These are phyloP conservation scores for Fusarium sp. DNA, from an alignment of 2,329 filamentous ascomycete species.

Conservation along the genomic window DNA sequence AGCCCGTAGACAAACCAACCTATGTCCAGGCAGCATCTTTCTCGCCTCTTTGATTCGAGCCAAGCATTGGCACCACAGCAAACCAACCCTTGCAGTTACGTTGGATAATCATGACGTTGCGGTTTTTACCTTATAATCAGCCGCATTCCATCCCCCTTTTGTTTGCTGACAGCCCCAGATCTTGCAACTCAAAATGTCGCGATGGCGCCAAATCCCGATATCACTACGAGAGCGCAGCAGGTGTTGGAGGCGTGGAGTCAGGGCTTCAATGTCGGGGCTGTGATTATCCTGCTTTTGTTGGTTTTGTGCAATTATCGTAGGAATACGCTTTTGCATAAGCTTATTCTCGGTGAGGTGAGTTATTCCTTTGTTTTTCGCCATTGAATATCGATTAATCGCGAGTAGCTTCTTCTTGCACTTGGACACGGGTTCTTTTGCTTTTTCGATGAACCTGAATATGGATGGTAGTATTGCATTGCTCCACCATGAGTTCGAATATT, in stretches of 20 bases:
- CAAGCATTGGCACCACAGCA: conserved; percentile 4
- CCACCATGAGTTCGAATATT: accelerated
- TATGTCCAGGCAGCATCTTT: conserved; percentile 21
- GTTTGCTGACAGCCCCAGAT: not conserved
- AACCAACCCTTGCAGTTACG: not conserved
- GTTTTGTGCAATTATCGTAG: conserved; percentile 23
- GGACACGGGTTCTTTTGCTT: conserved; percentile 25
- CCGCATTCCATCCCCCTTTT: not conserved
- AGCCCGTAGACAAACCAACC: not conserved
- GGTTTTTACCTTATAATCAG: not conserved
- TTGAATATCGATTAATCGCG: not conserved
- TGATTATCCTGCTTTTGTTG: conserved; percentile 6
- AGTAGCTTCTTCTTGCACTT: conserved; percentile 13
- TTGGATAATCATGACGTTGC: conserved; percentile 13
- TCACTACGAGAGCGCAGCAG: conserved; percentile 17
- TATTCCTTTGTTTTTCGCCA: not conserved
- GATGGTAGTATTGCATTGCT: not conserved
- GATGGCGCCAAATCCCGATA: conserved; percentile 20
- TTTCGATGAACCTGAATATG: conserved; percentile 19
- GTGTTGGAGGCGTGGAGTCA: conserved; percentile 28
- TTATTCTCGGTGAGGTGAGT: conserved; percentile 22
- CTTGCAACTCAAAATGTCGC: not conserved
- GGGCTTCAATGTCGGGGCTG: conserved; percentile 15
- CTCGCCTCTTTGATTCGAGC: conserved; percentile 21
- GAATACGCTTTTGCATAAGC: conserved; percentile 23